Percentiles rank a stretch among this genome's conserved stretches.
Conservation (phyloP, 768 basidiomycete species). For the Calocera cornea region DNA sequence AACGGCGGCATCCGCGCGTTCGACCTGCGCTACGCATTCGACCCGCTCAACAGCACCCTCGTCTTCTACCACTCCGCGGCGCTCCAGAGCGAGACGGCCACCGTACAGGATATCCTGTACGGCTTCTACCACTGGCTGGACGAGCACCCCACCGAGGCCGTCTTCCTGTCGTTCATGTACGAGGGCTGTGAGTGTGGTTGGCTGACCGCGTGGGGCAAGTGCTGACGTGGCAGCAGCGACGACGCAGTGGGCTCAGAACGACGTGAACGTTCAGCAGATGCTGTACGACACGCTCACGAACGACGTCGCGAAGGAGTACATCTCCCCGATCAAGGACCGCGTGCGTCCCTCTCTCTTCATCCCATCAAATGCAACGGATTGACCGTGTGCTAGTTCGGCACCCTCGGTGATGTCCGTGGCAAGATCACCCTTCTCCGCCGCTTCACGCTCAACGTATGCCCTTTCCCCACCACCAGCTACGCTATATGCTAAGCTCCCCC, state of each 20-base stretch:
- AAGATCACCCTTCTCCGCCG: conserved; percentile 41
- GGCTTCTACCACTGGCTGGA: conserved; percentile 41
- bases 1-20: conserved; percentile 17
- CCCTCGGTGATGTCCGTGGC: conserved; percentile 39
- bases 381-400: conserved; percentile 14
- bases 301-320: neutral
- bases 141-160: conserved; percentile 37
- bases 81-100: conserved; percentile 34
- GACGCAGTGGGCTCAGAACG: neutral
- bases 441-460: conserved; percentile 19
- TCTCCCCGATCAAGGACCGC: neutral
- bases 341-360: neutral
- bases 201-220: neutral
- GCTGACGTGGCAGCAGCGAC: neutral
- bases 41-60: conserved; percentile 8
- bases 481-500: neutral
- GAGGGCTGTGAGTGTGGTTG: conserved; percentile 29
- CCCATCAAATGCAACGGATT: neutral
- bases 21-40: conserved; percentile 15
- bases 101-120: conserved; percentile 38
- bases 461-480: neutral
- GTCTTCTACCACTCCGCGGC: conserved; percentile 22
- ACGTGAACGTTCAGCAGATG: neutral
- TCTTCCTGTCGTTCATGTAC: conserved; percentile 39
- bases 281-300: conserved; percentile 1